Conservation (phyloP, 2,329 filamentous ascomycete genomes). For the Microsporum audouinii region DNA sequence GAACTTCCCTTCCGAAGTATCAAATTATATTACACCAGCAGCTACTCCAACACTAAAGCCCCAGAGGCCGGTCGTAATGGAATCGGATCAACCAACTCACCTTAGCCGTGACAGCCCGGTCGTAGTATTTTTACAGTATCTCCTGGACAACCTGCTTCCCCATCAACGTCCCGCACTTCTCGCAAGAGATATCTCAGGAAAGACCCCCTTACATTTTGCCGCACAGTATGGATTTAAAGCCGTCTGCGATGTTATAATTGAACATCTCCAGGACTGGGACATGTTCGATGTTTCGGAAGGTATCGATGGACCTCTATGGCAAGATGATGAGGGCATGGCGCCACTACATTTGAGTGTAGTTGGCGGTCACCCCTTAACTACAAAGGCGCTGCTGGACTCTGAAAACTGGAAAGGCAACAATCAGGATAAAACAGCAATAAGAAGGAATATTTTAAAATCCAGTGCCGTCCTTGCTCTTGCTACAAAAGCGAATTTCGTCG, state of each 20-base stretch:
- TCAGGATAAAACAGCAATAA: constrained; percentile 50
- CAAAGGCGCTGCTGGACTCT: constrained; percentile 64
- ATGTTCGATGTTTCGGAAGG: constrained; percentile 75
- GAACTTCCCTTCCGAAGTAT: constrained; percentile 43
- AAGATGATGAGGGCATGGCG: constrained; percentile 82
- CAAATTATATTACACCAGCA: constrained; percentile 69
- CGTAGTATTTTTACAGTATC: constrained; percentile 52
- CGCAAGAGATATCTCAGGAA: constrained; percentile 17
- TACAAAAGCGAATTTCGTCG: constrained; percentile 72
- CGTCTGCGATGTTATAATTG: constrained; percentile 79
- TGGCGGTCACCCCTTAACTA: constrained; percentile 78
- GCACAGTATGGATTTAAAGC: constrained; percentile 89
- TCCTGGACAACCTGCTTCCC: constrained; percentile 57
- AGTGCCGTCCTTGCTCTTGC: constrained; percentile 81
- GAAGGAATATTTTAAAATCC: constrained; percentile 65
- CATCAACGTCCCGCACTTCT: constrained; percentile 56
- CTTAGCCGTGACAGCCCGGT: constrained; percentile 60
- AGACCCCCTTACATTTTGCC: constrained; percentile 28
- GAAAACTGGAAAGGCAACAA: constrained; percentile 62
- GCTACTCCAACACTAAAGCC: constrained; percentile 54
- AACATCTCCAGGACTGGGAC: constrained; percentile 77
- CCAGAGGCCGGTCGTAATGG: constrained; percentile 52
- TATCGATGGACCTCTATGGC: constrained; percentile 80
- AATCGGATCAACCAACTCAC: constrained; percentile 50
- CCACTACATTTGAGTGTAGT: constrained; percentile 88